Evolutionary conservation across 305 asterid species (phyloP).

Genomic region (Rubia tinctorum): DNA sequence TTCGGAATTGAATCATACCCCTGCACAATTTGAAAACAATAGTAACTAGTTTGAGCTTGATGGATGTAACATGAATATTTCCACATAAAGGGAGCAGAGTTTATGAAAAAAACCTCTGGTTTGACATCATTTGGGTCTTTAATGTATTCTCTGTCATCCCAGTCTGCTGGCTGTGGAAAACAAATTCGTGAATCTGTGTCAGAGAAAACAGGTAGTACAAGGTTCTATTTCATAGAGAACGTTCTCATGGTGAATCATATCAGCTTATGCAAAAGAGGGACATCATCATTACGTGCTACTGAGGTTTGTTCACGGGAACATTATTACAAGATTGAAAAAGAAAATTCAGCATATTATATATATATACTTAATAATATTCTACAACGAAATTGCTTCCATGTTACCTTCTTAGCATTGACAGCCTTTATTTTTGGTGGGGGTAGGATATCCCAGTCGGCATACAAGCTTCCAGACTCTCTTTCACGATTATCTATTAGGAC

Average conservation of each 20-base stretch:
- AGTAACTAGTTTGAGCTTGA: neutral
- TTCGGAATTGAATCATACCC: conserved; percentile 92
- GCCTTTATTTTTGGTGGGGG: conserved; percentile 91
- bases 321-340: neutral
- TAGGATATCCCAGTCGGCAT: conserved; percentile 93
- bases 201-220: neutral
- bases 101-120: conserved; percentile 58
- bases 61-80: neutral
- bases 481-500: conserved; percentile 82
- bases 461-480: conserved; percentile 97
- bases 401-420: conserved; percentile 76
- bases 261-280: neutral
- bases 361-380: neutral
- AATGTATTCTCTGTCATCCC: conserved; percentile 94
- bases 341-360: neutral
- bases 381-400: conserved; percentile 7
- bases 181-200: conserved; percentile 8
- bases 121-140: conserved; percentile 71
- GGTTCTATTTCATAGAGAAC: neutral
- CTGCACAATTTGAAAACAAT: conserved; percentile 34
- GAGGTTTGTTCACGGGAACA: neutral
- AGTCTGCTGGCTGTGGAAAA: conserved; percentile 73
- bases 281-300: neutral
- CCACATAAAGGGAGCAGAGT: neutral
- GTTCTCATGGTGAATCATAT: neutral